Evolutionary conservation across 140 eudicot species (phyloP).

Genomic region (Erigeron philadelphicus): DNA sequence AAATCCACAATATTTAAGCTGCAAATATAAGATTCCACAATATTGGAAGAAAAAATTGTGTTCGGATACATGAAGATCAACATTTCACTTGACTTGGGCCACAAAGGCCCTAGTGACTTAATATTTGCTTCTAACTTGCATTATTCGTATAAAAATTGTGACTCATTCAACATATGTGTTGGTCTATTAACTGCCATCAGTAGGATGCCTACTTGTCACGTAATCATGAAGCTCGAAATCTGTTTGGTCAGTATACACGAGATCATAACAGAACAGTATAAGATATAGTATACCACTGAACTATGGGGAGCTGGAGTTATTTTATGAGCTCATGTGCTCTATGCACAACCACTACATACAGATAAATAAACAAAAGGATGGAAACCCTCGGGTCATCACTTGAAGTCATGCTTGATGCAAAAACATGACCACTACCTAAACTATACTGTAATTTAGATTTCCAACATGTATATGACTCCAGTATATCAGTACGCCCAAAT

Average conservation of each 20-base stretch:
- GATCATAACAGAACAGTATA: not conserved
- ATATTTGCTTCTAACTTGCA: too few relatives aligned
- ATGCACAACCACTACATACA: not conserved
- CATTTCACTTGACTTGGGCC: too few relatives aligned
- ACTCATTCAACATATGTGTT: too few relatives aligned
- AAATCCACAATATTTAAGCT: too few relatives aligned
- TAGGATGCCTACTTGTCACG: not conserved
- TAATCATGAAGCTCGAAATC: too few relatives aligned
- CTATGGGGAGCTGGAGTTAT: not conserved
- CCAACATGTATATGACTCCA: slow-evolving; percentile 23
- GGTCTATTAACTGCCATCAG: too few relatives aligned
- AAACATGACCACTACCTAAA: slow-evolving; percentile 22
- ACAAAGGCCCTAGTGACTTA: too few relatives aligned
- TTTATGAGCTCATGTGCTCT: not conserved
- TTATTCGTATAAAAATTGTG: too few relatives aligned
- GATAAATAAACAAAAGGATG: not conserved
- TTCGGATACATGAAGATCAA: too few relatives aligned
- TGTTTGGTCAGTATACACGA: not conserved
- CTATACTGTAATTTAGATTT: not conserved
- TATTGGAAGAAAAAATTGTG: too few relatives aligned
- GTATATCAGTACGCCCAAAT: slow-evolving; percentile 4
- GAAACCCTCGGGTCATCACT: not conserved
- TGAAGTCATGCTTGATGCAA: slow-evolving; percentile 13
- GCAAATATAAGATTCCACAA: too few relatives aligned
- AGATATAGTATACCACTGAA: not conserved